A percentile compares a stretch with the other conserved stretches of the same genome.
These are phyloP conservation scores for Quercus rubra DNA, from an alignment of 306 rosid genomes.

Conservation along the genomic window DNA sequence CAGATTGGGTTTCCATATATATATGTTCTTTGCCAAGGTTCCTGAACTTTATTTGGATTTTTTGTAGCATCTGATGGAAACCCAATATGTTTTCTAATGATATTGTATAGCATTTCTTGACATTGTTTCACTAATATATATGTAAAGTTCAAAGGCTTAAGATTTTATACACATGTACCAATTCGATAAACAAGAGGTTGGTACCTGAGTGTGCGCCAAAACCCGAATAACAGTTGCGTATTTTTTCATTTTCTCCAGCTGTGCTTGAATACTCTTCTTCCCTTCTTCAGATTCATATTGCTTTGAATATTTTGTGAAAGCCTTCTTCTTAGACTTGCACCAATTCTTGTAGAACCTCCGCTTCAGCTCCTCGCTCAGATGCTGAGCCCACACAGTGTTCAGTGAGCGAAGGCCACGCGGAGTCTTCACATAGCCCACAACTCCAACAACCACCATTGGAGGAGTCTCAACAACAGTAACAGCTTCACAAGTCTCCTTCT, in stretches of 20 bases:
- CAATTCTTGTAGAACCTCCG: constrained; percentile 84
- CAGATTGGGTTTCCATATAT: too few species aligned
- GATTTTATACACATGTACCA: background rate
- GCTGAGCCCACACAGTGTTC: constrained; percentile 89
- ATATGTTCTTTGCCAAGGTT: too few species aligned
- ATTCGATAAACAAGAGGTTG: background rate
- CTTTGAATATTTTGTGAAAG: constrained; percentile 69
- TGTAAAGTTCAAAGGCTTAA: background rate
- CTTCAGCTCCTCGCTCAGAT: constrained; percentile 73
- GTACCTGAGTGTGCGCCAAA: constrained; percentile 90
- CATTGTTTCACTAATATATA: too few species aligned
- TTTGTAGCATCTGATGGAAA: too few species aligned
- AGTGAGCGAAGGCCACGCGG: constrained; percentile 85
- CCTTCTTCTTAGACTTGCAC: constrained; percentile 95
- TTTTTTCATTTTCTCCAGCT: constrained; percentile 73
- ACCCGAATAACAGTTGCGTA: constrained; percentile 71
- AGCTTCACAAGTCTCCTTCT: constrained; percentile 88
- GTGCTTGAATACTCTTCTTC: constrained; percentile 56
- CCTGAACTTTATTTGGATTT: too few species aligned
- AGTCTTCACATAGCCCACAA: constrained; percentile 81
- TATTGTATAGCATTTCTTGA: too few species aligned
- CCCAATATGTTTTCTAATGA: too few species aligned
- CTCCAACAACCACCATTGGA: constrained; percentile 81
- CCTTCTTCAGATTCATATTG: constrained; percentile 72
- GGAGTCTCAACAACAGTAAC: constrained; percentile 84